Base-by-base conservation (phyloP, 2,329 filamentous ascomycete genomes). In the Pseudogymnoascus sp. region DNA sequence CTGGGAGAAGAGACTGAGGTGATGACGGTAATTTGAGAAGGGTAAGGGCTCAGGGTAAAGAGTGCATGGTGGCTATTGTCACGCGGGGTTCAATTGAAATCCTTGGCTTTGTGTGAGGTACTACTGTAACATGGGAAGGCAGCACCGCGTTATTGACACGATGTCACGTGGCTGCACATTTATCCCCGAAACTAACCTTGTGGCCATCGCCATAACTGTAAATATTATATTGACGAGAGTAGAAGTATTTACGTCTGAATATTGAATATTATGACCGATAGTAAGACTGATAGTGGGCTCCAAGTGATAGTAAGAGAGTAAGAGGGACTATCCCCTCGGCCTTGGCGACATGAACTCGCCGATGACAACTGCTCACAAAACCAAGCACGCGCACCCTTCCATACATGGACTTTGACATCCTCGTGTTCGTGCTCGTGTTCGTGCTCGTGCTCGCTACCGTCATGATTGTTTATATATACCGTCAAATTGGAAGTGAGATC, bases 61-160 rank as follows among this genome's bases (percentile, higher is more conserved):
- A 18, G 28, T 53, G n/a, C 15, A 20, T 53, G 47, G 47, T 33
- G 28, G 28, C 28, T 33, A 53, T 53, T 53, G 25, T 53, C 47
- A 33, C 47, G 47, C 47, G 47, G 47, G 47, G 28, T 53, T 53
- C 9, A 53, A 53, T 18, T 30, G 47, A 12, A 14, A 53, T 9
- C 9, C 47, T 53, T 53, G 28, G 47, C 22, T 22, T 33, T 5
- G 25, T 33, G 25, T 18, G 5, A 53, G n/a, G 47, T 7, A 18
- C 18, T 2, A 18, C 18, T 18, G 18, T 18, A 33, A 33, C 47
- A 53, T 7, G n/a, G 47, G 47, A 18, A 33, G 47, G 28, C 28
- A 53, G 25, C 47, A 53, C 47, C 47, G 25, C 47, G 47, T 53
- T 53, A 33, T 28, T 53, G 47, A 53, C 47, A 53, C 47, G 47